Conservation (phyloP, 495 filamentous ascomycete genomes). For the Penicillium angulare region DNA sequence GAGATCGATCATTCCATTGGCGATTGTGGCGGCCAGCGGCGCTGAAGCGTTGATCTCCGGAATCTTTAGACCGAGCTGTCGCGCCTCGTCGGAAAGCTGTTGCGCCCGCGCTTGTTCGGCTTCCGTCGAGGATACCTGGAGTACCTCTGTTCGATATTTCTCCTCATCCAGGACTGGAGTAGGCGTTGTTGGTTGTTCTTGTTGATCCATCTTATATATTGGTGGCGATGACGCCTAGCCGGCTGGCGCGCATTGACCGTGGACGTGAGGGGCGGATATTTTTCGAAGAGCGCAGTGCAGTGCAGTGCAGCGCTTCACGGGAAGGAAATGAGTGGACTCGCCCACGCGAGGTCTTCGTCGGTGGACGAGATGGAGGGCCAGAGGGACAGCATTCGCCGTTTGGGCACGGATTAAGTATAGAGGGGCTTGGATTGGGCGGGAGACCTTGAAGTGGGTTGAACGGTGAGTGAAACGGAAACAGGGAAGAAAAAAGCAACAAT, state of each 20-base stretch:
- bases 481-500: constrained; percentile 5
- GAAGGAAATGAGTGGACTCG: constrained; percentile 25
- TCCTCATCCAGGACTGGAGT: constrained; percentile 29
- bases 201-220: constrained; percentile 11
- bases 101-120: constrained; percentile 36
- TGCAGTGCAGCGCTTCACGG: too few species aligned
- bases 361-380: constrained; percentile 36
- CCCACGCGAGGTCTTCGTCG: constrained; percentile 31
- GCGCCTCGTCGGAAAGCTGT: constrained; percentile 39
- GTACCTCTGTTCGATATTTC: constrained; percentile 41
- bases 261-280: constrained; percentile 5
- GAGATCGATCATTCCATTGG: constrained; percentile 38
- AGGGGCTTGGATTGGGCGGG: constrained; percentile 3
- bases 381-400: constrained; percentile 37
- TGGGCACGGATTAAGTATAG: constrained; percentile 1
- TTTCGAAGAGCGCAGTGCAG: too few species aligned
- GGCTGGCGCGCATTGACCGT: constrained; percentile 26
- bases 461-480: too few species aligned
- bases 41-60: constrained; percentile 39
- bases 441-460: too few species aligned
- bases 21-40: constrained; percentile 40
- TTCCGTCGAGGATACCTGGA: constrained; percentile 33
- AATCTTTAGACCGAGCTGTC: constrained; percentile 37
- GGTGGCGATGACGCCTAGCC: constrained; percentile 20
- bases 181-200: background rate